Base-by-base conservation (phyloP, 2,329 filamentous ascomycete genomes). In the Verticillium isaacii region DNA sequence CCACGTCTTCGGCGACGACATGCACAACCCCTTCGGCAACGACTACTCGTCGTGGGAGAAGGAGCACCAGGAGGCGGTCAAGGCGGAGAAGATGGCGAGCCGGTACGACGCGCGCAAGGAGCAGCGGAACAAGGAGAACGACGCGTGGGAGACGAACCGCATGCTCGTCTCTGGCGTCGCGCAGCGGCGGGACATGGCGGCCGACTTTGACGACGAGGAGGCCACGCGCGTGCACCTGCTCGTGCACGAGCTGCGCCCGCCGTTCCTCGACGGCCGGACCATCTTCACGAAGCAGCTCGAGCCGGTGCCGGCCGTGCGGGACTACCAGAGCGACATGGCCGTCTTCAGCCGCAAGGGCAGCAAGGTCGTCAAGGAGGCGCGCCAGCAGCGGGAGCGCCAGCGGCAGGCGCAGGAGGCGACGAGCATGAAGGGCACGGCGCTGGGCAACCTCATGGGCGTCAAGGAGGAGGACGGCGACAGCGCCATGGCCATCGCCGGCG, bases 271-370 rank as follows among this genome's bases (percentile, higher is more conserved):
- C 76, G 95, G 95, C 29, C 88, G 93, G 68, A 98, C 90, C 23
- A 90, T 99, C 62, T 99, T 99, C 73, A 99, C 95, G 3, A 98
- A 97, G 75, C 96, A 99, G 74, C 75, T 98, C 25, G 95, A 99
- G 63, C 96, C 95, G 0, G 91, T 99, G 1, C 92, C 94, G 0
- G 96, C 95, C 0, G 91, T 99, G 15, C 86, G 90, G 59, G 95
- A 99, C 73, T 89, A 91, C 32, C 94, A 98, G 75, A 99, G 96
- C 72, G 95, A 99, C 71, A 97, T 99, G 95, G 95, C 95, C 1
- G 93, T 99, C 1, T 98, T 98, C 69, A 96, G 93, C 77, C 86
- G 94, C 54, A 97, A 97, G 73, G 95, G 95, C 1, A 98, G 94
- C 72, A 90, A 88, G 68, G 93, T 97, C 2, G 95, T 99, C 14